Conservation (phyloP, 1,284 basidiomycete species). For the Ustilago cynodontis region DNA sequence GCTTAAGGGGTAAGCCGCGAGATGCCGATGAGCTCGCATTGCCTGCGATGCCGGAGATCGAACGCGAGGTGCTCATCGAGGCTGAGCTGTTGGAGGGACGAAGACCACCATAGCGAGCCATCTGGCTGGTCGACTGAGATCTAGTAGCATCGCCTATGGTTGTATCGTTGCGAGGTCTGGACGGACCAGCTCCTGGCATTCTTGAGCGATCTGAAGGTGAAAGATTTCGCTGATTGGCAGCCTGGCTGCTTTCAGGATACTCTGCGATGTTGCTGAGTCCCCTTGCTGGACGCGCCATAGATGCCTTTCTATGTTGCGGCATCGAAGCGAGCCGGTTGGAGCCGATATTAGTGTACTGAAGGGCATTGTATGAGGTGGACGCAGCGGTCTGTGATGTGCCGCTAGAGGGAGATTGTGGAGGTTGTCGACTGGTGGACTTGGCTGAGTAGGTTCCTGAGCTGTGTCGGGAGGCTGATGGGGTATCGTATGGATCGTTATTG, state of each 20-base stretch:
- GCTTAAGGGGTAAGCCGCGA: constrained; percentile 32
- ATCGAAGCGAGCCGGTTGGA: constrained; percentile 29
- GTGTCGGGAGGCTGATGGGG: constrained; percentile 24
- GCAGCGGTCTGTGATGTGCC: not conserved
- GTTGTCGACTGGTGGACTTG: constrained; percentile 14
- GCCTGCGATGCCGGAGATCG: constrained; percentile 12
- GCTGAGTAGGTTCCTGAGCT: constrained; percentile 27
- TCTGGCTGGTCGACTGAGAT: not conserved
- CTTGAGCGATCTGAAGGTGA: constrained; percentile 24
- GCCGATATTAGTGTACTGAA: not conserved
- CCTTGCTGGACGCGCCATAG: constrained; percentile 33
- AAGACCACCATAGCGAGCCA: constrained; percentile 8
- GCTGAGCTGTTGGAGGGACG: constrained; percentile 26
- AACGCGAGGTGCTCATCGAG: constrained; percentile 25
- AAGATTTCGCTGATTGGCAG: constrained; percentile 6
- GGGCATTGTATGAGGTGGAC: constrained; percentile 18
- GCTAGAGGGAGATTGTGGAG: constrained; percentile 4
- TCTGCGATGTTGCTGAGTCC: constrained; percentile 53
- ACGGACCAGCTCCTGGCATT: constrained; percentile 18
- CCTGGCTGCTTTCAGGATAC: constrained; percentile 33
- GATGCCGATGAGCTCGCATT: constrained; percentile 4
- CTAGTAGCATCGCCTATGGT: not conserved
- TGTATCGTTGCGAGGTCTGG: constrained; percentile 4
- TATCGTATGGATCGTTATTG: not conserved
- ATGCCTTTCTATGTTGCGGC: constrained; percentile 29